A percentile compares a stretch with the other conserved stretches of the same genome.
Conservation (phyloP, 345 rosid species). For the Conringia planisiliqua region DNA sequence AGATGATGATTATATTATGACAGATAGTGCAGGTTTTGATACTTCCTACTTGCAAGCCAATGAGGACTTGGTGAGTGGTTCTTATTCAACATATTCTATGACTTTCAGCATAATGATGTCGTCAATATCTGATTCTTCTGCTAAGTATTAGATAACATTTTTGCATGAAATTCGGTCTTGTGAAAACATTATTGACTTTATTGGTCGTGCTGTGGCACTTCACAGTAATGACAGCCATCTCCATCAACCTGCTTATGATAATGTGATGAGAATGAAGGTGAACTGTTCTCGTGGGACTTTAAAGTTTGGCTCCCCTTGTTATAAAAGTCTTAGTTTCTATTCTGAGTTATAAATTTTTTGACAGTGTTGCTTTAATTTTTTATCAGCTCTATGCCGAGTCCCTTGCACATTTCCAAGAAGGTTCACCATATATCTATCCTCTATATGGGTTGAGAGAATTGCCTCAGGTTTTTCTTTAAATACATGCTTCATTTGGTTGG, state of each 20-base stretch:
- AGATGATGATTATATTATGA: constrained; percentile 85
- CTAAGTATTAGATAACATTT: constrained; percentile 17
- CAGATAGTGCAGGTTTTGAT: constrained; percentile 58
- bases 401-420: constrained; percentile 94
- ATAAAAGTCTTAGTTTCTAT: neutral
- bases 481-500: constrained; percentile 2
- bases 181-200: constrained; percentile 80
- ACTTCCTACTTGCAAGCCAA: constrained; percentile 57
- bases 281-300: neutral
- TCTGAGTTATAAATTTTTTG: constrained; percentile 1
- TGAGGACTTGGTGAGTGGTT: constrained; percentile 81
- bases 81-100: neutral
- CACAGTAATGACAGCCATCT: constrained; percentile 83
- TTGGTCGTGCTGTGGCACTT: constrained; percentile 95
- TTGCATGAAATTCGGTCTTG: constrained; percentile 83
- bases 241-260: constrained; percentile 85
- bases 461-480: constrained; percentile 62
- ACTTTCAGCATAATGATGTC: neutral
- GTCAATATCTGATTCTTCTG: neutral
- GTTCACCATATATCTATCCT: constrained; percentile 95
- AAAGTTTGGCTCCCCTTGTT: neutral
- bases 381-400: constrained; percentile 84
- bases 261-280: constrained; percentile 97
- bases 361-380: constrained; percentile 23
- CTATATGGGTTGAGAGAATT: constrained; percentile 94